Conservation (phyloP, 805 yeast species). For the Suhomyces sp. region DNA sequence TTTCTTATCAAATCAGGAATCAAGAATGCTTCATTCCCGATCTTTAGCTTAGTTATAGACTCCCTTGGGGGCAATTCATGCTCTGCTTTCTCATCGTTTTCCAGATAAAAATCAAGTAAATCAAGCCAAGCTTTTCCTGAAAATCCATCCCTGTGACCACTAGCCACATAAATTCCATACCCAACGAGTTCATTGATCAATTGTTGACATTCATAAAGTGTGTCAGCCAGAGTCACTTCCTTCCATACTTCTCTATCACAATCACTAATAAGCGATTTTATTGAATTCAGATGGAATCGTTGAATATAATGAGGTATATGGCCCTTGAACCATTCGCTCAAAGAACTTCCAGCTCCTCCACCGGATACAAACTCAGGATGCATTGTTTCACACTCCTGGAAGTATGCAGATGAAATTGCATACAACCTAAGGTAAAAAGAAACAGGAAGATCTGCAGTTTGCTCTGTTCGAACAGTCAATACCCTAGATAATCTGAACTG, state of each 20-base stretch:
- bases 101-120: conserved; percentile 25
- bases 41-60: conserved; percentile 8
- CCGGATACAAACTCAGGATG: conserved; percentile 66
- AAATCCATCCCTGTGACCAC: conserved; percentile 19
- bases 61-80: neutral
- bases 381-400: conserved; percentile 80
- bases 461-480: conserved; percentile 72
- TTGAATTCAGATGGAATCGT: conserved; percentile 52
- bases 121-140: conserved; percentile 30
- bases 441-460: conserved; percentile 55
- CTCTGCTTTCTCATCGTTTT: conserved; percentile 10
- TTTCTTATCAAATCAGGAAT: conserved; percentile 29
- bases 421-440: conserved; percentile 68
- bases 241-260: conserved; percentile 79
- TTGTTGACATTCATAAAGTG: conserved; percentile 28
- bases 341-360: conserved; percentile 44
- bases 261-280: conserved; percentile 44
- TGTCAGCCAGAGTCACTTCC: conserved; percentile 56
- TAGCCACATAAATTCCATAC: conserved; percentile 23
- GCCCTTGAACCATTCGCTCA: conserved; percentile 64
- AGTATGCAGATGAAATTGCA: conserved; percentile 63
- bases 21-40: conserved; percentile 24
- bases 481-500: conserved; percentile 79
- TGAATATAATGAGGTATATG: conserved; percentile 63
- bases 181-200: conserved; percentile 24